Conservation (phyloP, 2,329 filamentous ascomycete genomes). For the Neopestalotiopsis clavispora region DNA sequence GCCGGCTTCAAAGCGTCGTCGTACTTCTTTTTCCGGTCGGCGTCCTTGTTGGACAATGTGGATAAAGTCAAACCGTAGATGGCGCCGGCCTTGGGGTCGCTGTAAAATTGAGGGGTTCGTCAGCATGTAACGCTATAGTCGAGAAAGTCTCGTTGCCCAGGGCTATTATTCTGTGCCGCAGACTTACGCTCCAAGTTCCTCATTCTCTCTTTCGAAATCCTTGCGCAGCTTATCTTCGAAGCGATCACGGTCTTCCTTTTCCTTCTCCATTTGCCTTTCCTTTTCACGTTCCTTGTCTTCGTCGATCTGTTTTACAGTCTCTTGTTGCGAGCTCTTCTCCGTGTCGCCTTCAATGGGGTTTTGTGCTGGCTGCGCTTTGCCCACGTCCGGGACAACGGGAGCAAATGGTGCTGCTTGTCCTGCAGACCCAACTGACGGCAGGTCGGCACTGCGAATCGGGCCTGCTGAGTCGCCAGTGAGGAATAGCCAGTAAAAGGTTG, state of each 20-base stretch:
- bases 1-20: constrained; percentile 36
- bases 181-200: constrained; percentile 40
- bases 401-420: background rate
- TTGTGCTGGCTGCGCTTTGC: background rate
- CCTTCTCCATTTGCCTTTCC: constrained; percentile 29
- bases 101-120: background rate
- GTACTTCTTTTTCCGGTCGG: constrained; percentile 30
- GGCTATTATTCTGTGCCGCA: background rate
- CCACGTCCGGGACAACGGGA: background rate
- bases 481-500: constrained; percentile 50
- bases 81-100: constrained; percentile 48
- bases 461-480: constrained; percentile 24
- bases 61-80: constrained; percentile 63
- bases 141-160: constrained; percentile 22
- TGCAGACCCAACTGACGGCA: constrained; percentile 20
- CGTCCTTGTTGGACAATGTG: constrained; percentile 46
- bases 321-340: constrained; percentile 9
- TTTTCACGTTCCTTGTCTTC: constrained; percentile 2
- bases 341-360: background rate
- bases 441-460: constrained; percentile 25
- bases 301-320: background rate
- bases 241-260: constrained; percentile 36
- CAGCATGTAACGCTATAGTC: constrained; percentile 18
- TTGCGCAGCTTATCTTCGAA: constrained; percentile 34
- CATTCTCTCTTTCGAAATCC: constrained; percentile 47